A percentile compares a stretch with the other conserved stretches of the same genome.
Evolutionary conservation across 1,284 basidiomycete genomes (phyloP).

Genomic region (Melampsora americana): DNA sequence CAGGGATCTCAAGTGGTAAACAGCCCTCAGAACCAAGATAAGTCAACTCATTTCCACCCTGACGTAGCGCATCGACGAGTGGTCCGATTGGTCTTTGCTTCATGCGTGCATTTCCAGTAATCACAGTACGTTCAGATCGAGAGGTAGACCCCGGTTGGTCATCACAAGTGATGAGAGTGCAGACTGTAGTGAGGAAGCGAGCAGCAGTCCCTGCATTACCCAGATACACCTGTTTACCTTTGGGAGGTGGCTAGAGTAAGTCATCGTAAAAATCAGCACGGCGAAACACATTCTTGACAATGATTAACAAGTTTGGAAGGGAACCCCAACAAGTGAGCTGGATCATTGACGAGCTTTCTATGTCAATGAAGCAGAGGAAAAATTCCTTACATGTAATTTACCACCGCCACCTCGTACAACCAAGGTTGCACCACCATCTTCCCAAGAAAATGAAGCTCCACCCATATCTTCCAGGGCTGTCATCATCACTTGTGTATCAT

Average conservation of each 20-base stretch:
- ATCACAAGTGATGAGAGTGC: constrained; percentile 68
- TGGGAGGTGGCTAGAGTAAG: constrained; percentile 61
- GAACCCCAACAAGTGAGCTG: neutral
- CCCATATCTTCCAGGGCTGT: constrained; percentile 79
- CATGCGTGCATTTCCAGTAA: constrained; percentile 94
- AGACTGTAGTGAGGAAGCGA: constrained; percentile 94
- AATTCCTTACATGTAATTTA: constrained; percentile 59
- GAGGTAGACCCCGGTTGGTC: constrained; percentile 54
- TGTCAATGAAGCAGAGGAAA: neutral
- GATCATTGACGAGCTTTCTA: neutral
- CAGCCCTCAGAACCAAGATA: constrained; percentile 79
- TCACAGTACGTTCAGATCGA: constrained; percentile 57
- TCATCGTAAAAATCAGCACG: neutral
- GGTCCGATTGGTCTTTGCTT: constrained; percentile 93
- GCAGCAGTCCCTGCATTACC: constrained; percentile 97
- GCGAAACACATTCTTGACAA: neutral
- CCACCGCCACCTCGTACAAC: constrained; percentile 86
- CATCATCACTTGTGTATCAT: constrained; percentile 99
- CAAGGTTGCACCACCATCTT: constrained; percentile 87
- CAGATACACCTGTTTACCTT: constrained; percentile 85
- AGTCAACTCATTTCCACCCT: constrained; percentile 74
- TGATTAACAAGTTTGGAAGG: constrained; percentile 6
- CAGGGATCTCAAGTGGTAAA: constrained; percentile 80
- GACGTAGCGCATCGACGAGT: constrained; percentile 82
- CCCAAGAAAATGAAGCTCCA: constrained; percentile 86